Evolutionary conservation across 163 green algal genomes (phyloP).

Genomic region (Trebouxia gelatinosa): DNA sequence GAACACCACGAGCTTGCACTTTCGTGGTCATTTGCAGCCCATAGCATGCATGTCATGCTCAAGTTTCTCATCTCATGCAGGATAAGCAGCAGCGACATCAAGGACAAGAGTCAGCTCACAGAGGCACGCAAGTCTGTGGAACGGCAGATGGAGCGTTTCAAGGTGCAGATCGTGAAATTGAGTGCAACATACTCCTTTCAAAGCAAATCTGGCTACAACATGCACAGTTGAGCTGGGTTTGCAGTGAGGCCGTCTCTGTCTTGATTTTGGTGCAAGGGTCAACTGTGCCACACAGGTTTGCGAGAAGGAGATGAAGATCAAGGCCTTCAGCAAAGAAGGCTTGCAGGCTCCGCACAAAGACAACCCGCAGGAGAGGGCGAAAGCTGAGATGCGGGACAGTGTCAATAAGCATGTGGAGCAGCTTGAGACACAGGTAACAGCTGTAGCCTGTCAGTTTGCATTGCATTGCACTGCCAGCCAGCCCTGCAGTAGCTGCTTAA

Average conservation of each 20-base stretch:
- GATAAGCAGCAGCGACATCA: slow-evolving; percentile 88
- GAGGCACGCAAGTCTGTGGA: slow-evolving; percentile 91
- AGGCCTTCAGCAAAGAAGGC: slow-evolving; percentile 89
- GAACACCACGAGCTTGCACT: too few species aligned
- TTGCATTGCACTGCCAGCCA: too few species aligned
- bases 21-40: neutral
- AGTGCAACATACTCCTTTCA: too few species aligned
- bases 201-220: too few species aligned
- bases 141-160: slow-evolving; percentile 97
- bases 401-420: slow-evolving; percentile 86
- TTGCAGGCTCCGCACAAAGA: slow-evolving; percentile 68
- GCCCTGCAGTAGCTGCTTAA: too few species aligned
- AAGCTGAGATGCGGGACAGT: slow-evolving; percentile 88
- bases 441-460: too few species aligned
- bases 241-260: too few species aligned
- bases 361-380: slow-evolving; percentile 86
- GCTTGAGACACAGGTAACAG: slow-evolving; percentile 50
- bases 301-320: slow-evolving; percentile 97
- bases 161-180: slow-evolving; percentile 54
- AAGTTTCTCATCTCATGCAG: slow-evolving; percentile 48
- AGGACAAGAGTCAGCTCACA: slow-evolving; percentile 93
- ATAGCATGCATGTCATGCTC: neutral
- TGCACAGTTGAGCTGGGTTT: too few species aligned
- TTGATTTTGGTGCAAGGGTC: neutral
- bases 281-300: slow-evolving; percentile 47